Base-by-base conservation (phyloP, 805 yeast genomes). In the Metschnikowia gelsemii region DNA sequence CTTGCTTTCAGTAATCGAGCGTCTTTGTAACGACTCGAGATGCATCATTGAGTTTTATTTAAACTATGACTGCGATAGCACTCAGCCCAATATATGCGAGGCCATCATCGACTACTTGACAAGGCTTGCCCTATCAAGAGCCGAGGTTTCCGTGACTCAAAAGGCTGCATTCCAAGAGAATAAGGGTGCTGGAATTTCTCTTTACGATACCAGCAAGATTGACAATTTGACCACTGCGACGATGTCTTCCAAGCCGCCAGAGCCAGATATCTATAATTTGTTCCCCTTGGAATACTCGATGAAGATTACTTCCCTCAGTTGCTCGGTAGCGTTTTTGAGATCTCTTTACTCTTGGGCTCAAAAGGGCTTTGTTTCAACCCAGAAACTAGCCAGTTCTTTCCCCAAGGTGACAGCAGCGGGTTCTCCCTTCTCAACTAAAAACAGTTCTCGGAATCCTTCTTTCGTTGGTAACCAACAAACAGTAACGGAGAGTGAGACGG, bases 1-100 rank as follows among this genome's bases (percentile, higher is more conserved):
- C 56, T 77, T 91, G 49, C 70, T 95, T 46, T 77, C 84, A 9
- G 75, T 91, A n/a, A 73, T 95, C 19, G 85, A 86, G 54, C 75
- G 95, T 51, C 64, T 93, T 27, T 84, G 95, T 58, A 80, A 80
- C 49, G 96, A 91, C 64, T 95, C 98, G 32, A 76, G 95, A 47
- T 83, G 95, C 14, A 68, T 95, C 47, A 87, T 95, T 44, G 99
- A 93, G 65, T 80, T 93, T 45, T 93, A 91, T 59, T 74, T 93
- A 56, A 93, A 93, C 63, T 95, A 93, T 62, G 99, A 93, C 63
- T 93, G 99, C 70, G 96, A 89, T 59, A 69, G 80, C 23, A 65
- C 77, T 2, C 77, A 82, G 73, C 85, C 93, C 27, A 93, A 93
- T 60, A 72, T 90, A 36, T 87, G 90, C 63, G 99, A 93, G 63